A percentile compares a stretch with the other conserved stretches of the same genome.
Evolutionary conservation across 2,329 filamentous ascomycete genomes (phyloP).

Genomic region (Aspergillus unguis): DNA sequence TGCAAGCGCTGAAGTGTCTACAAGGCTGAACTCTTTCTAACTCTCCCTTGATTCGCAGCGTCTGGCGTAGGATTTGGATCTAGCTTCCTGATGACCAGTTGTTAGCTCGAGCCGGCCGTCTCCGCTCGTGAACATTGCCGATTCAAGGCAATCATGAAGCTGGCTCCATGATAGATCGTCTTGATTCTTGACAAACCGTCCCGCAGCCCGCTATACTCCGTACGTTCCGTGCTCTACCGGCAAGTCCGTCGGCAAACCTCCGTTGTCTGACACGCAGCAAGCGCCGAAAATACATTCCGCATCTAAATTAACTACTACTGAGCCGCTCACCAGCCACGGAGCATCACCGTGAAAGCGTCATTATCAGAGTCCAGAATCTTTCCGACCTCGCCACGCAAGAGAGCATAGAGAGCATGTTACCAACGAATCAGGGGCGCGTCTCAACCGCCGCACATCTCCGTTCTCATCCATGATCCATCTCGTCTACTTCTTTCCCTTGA

Average conservation of each 20-base stretch:
- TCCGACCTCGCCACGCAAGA: too few relatives aligned
- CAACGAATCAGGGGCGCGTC: too few relatives aligned
- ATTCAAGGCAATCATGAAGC: conserved; percentile 1
- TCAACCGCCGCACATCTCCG: too few relatives aligned
- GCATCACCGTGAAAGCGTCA: too few relatives aligned
- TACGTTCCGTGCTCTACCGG: background rate
- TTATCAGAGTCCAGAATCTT: too few relatives aligned
- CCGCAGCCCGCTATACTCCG: background rate
- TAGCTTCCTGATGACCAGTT: background rate
- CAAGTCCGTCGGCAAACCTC: background rate
- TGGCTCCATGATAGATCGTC: background rate
- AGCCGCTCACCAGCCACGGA: too few relatives aligned
- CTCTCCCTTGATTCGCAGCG: too few relatives aligned
- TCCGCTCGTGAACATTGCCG: conserved; percentile 8
- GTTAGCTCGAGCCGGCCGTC: background rate
- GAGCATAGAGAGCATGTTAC: too few relatives aligned
- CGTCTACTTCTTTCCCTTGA: background rate
- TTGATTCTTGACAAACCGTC: background rate
- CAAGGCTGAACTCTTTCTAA: too few relatives aligned
- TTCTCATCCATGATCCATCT: background rate
- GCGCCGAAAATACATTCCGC: background rate
- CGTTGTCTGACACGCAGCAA: background rate
- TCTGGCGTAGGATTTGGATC: background rate
- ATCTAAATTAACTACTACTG: background rate
- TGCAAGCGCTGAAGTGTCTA: too few relatives aligned